Base-by-base conservation (phyloP, 2,329 filamentous ascomycete species). In the Allantophomopsis cytisporea region DNA sequence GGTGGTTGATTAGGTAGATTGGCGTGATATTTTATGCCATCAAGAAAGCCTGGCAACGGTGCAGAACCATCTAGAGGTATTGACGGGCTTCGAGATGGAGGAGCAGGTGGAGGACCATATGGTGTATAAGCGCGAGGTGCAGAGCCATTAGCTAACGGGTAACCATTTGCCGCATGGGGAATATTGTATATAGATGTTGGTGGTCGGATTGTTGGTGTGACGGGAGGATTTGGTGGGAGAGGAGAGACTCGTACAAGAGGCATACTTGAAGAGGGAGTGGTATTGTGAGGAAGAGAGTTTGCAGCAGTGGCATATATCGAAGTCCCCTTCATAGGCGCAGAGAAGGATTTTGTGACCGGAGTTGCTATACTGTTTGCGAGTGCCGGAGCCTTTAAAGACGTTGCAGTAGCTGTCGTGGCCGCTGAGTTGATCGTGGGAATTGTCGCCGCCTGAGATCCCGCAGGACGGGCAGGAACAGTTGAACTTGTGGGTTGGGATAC, bases 11-110 rank as follows among this genome's bases (percentile, higher is more conserved):
- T 36, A 30, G 55, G 50, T 37, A 54, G 43, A 23, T 49, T 47
- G 21, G 61, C 61, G 43, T 62, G 64, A 35, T 63, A 60, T 17
- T 64, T 55, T 38, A 65, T 65, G n/a, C 62, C 62, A 43, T 57
- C 54, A 12, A 64, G 51, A 47, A 66, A 62, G 10, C 56, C 53
- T 21, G 54, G 50, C 6, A 54, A 50, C 35, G 45, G 53, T 35
- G 46, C 42, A 21, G 50, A 53, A 15, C 50, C 50, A 44, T 53
- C 49, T 31, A 53, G 46, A 21, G 49, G 41, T 18, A 50, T 43
- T 15, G 50, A 47, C 31, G 41, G 42, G 23, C 36, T 21, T 31
- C 42, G 38, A 40, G 43, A 39, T 36, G 42, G 37, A 43, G 43
- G 40, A 13, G 38, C 44, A 36, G 44, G 42, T 31, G 49, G 50